Evolutionary conservation across 2,329 filamentous ascomycete genomes (phyloP), one percentile per base, ranked within the genome.

Genomic region (Epichloe gansuensis): DNA sequence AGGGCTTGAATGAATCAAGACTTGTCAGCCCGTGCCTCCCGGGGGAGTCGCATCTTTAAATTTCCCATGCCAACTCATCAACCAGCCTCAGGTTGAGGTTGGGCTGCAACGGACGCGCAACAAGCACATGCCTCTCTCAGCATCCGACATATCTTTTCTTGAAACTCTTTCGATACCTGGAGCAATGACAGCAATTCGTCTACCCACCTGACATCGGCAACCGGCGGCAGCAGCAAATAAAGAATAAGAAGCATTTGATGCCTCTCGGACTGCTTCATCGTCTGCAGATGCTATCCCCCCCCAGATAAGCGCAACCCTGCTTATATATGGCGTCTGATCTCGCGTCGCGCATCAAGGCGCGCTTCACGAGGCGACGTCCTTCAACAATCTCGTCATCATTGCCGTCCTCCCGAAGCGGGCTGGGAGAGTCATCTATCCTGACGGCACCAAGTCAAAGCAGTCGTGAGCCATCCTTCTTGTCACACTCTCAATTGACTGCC

Each of bases 341-440:
- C 52, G 69, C 65, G 59, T 68, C 72, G 56, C 72, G 71, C 56
- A 67, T 76, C 59, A 69, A 70, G 61, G 71, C 71, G 59, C 73
- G 68, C 56, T 69, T 76, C 54, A 64, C 69, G 51, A 64, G 71
- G 43, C 59, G 63, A 54, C 67, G 72, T 56, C 66, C 71, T 53
- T 74, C 72, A 51, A 63, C 64, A 36, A 58, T 65, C 34, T 63
- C 64, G 45, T 67, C 70, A 40, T 67, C 70, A 41, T 57, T 69
- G 53, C 58, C 63, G 35, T 68, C 70, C 49, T 66, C 65, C 49
- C 65, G 57, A 51, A 52, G 50, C 54, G 50, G 40, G 17, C 38
- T 43, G 60, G 56, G 57, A 57, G 63, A 56, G 44, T 51, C 41
- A 53, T 57, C 46, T 53, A 59, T 41, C 53, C 40, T 44, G 34